Percentiles rank a stretch among this genome's conserved stretches.
Conservation (phyloP, 495 filamentous ascomycete genomes). For the Penicilliopsis zonata region DNA sequence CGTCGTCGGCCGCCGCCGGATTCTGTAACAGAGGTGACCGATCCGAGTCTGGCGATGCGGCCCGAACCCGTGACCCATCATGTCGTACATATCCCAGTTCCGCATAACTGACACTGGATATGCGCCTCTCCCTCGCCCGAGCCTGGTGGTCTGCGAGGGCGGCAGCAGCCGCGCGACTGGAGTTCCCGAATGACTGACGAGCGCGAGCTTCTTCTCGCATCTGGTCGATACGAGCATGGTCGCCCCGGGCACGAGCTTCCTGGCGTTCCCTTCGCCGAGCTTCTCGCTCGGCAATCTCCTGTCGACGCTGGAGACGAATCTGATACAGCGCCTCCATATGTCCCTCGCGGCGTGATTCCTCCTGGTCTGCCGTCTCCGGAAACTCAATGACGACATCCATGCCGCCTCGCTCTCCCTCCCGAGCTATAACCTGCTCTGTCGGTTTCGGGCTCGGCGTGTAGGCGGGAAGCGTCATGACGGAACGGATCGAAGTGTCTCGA, state of each 20-base stretch:
- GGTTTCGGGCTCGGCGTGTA: constrained; percentile 61
- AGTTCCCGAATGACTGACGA: constrained; percentile 14
- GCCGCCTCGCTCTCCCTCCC: constrained; percentile 84
- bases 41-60: constrained; percentile 69
- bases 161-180: constrained; percentile 16
- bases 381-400: constrained; percentile 88
- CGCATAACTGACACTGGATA: constrained; percentile 77
- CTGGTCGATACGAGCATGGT: constrained; percentile 48
- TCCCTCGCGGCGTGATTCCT: constrained; percentile 72
- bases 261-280: constrained; percentile 50
- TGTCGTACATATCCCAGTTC: constrained; percentile 77
- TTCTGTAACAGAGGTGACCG: constrained; percentile 59
- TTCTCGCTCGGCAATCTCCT: constrained; percentile 66
- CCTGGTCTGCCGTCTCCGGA: constrained; percentile 58
- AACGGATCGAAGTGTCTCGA: constrained; percentile 76
- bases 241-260: constrained; percentile 59
- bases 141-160: constrained; percentile 53
- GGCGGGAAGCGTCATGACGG: constrained; percentile 80
- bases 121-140: constrained; percentile 57
- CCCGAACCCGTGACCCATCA: constrained; percentile 78
- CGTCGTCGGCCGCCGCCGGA: constrained; percentile 44
- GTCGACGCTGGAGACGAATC: constrained; percentile 66
- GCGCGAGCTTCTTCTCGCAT: constrained; percentile 33
- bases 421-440: constrained; percentile 73
- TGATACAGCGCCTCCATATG: constrained; percentile 92